These are phyloP conservation scores for Begonia fuchsioides DNA, from an alignment of 306 rosid species.

Conservation along the genomic window DNA sequence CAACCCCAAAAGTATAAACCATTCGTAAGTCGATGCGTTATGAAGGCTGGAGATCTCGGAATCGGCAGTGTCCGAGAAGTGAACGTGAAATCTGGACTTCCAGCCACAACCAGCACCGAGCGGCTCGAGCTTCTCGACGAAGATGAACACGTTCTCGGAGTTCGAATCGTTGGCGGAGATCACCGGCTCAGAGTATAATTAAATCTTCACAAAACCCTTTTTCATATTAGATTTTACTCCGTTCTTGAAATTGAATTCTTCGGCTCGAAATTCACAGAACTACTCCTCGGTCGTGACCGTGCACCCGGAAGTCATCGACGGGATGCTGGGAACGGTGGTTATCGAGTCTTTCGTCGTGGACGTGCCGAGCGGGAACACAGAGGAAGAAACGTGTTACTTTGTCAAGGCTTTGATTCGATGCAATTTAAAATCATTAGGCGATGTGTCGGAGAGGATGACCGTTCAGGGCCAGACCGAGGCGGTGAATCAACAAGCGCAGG, in stretches of 20 bases:
- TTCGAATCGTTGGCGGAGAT: constrained; percentile 87
- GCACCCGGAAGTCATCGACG: constrained; percentile 70
- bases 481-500: too few relatives aligned
- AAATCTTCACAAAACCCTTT: neutral
- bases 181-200: constrained; percentile 86
- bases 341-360: constrained; percentile 85
- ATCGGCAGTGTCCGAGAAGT: constrained; percentile 87
- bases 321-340: constrained; percentile 77
- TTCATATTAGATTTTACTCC: too few relatives aligned
- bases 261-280: constrained; percentile 33
- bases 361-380: constrained; percentile 78
- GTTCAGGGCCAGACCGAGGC: constrained; percentile 53
- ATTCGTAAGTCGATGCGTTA: constrained; percentile 81
- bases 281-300: constrained; percentile 68
- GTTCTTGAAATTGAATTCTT: too few relatives aligned
- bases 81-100: constrained; percentile 90
- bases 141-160: constrained; percentile 66
- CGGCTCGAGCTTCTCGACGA: constrained; percentile 89
- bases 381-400: constrained; percentile 77
- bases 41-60: constrained; percentile 56
- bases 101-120: constrained; percentile 91
- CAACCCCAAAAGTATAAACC: constrained; percentile 92
- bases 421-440: constrained; percentile 75
- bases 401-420: constrained; percentile 81
- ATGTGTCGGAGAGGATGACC: constrained; percentile 89